Base-by-base conservation (phyloP, 2,329 filamentous ascomycete genomes). In the Chaetomium sp. region DNA sequence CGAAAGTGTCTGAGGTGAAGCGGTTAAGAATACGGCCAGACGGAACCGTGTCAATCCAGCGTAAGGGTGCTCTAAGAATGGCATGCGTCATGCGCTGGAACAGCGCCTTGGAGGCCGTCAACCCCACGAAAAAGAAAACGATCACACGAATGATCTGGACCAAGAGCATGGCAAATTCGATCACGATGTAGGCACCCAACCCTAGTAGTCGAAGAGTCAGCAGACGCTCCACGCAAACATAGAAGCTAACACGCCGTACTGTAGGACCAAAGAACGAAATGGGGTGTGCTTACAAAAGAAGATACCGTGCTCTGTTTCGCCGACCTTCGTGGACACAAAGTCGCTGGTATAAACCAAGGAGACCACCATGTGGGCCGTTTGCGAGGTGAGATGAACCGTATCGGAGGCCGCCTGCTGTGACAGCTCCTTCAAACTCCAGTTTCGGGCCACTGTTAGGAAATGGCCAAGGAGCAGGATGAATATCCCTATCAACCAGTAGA, bases 11-110 rank as follows among this genome's bases (percentile, higher is more conserved):
- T 0, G 68, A 67, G 0, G 69, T 71, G 54, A 75, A 75, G 5
- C 74, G 69, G 61, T 76, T 76, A 42, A 75, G 61, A 35, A 76
- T 68, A n/a, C 72, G 68, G 5, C 74, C 74, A 0, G 70, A 62
- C 4, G 73, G 73, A 1, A 71, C 62, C 0, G 70, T 73, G 56
- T 76, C 73, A 11, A 73, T 63, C 70, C 70, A 73, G 40, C 68
- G 65, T 9, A 76, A 63, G 8, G 72, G 72, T 6, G 73, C 72
- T 6, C 69, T 67, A 10, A 76, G 66, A 33, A 76, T 68, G 3
- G 69, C 64, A 46, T 69, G 65, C 6, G 65, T 67, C 66, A 72
- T 70, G 11, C 61, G 57, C 56, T 69, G 62, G 56, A 71, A 72
- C 7, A 72, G 59, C 1, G 59, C 59, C 32, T 60, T 63, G 1